Evolutionary conservation across 2,329 filamentous ascomycete species (phyloP).

Genomic region (Westerdykella ornata): DNA sequence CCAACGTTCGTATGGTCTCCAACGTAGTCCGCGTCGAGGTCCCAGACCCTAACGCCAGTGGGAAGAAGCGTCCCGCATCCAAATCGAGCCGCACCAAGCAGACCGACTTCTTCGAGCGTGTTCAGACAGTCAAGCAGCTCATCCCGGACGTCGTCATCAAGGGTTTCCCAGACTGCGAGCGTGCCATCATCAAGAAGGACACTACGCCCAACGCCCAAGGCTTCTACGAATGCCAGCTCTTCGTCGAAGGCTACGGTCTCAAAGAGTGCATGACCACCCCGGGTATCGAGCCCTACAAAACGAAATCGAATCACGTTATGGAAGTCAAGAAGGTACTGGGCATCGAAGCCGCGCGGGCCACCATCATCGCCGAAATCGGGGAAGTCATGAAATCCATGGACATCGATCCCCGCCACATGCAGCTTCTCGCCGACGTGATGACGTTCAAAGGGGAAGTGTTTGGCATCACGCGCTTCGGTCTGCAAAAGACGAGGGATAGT

Average conservation of each 20-base stretch:
- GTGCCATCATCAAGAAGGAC: slow-evolving; percentile 82
- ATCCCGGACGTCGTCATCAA: slow-evolving; percentile 81
- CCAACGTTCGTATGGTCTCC: slow-evolving; percentile 42
- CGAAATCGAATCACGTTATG: slow-evolving; percentile 80
- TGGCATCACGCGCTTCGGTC: slow-evolving; percentile 91
- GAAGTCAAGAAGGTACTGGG: slow-evolving; percentile 82
- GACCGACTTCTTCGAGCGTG: slow-evolving; percentile 64
- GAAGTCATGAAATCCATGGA: slow-evolving; percentile 89
- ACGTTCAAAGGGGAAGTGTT: slow-evolving; percentile 97
- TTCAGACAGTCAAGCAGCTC: slow-evolving; percentile 77
- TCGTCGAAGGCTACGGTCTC: slow-evolving; percentile 91
- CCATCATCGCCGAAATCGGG: slow-evolving; percentile 82
- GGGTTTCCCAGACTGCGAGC: slow-evolving; percentile 76
- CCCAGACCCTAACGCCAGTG: slow-evolving; percentile 38
- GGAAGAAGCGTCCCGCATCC: slow-evolving; percentile 21
- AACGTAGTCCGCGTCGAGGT: slow-evolving; percentile 66
- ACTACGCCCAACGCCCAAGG: slow-evolving; percentile 63
- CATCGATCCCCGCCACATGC: slow-evolving; percentile 97
- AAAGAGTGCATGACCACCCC: slow-evolving; percentile 86
- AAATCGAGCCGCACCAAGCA: slow-evolving; percentile 39
- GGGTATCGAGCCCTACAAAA: slow-evolving; percentile 72
- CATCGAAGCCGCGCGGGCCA: slow-evolving; percentile 86
- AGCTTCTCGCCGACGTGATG: slow-evolving; percentile 95
- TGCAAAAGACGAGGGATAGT: slow-evolving; percentile 92
- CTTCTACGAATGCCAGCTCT: slow-evolving; percentile 48